Evolutionary conservation across 139 green algal genomes (phyloP).

Genomic region (Edaphochlamys debaryana): DNA sequence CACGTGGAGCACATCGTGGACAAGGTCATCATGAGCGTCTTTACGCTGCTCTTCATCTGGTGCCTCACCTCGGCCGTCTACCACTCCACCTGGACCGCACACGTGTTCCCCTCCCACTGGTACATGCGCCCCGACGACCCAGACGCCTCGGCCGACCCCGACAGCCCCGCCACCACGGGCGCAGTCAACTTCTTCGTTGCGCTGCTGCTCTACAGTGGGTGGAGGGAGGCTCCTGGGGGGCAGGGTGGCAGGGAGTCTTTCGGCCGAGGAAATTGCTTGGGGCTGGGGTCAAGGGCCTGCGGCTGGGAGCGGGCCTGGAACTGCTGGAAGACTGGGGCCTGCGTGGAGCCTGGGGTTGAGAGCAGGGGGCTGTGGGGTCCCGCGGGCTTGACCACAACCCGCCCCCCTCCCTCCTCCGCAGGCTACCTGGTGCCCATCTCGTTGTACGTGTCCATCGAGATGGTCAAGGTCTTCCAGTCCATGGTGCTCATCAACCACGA

Average conservation of each 20-base stretch:
- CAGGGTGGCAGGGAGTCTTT: background rate
- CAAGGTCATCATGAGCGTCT: slow-evolving; percentile 75
- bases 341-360: too few relatives aligned
- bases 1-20: slow-evolving; percentile 75
- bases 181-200: slow-evolving; percentile 68
- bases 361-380: too few relatives aligned
- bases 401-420: background rate
- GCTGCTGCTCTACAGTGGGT: slow-evolving; percentile 72
- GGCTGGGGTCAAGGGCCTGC: background rate
- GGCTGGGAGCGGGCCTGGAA: background rate
- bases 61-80: slow-evolving; percentile 60
- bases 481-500: slow-evolving; percentile 89
- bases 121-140: slow-evolving; percentile 49
- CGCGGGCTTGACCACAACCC: too few relatives aligned
- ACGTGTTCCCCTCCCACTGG: slow-evolving; percentile 46
- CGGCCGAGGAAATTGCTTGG: background rate
- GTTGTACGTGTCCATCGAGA: slow-evolving; percentile 97
- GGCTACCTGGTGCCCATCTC: slow-evolving; percentile 97
- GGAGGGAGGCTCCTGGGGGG: too few relatives aligned
- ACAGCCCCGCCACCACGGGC: slow-evolving; percentile 36
- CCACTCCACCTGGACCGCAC: slow-evolving; percentile 54
- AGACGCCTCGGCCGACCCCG: slow-evolving; percentile 48
- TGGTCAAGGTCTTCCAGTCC: slow-evolving; percentile 89
- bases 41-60: slow-evolving; percentile 66
- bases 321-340: too few relatives aligned